A percentile compares a stretch with the other conserved stretches of the same genome.
Conservation (phyloP, 1,284 basidiomycete genomes). For the Ganoderma multipileum region DNA sequence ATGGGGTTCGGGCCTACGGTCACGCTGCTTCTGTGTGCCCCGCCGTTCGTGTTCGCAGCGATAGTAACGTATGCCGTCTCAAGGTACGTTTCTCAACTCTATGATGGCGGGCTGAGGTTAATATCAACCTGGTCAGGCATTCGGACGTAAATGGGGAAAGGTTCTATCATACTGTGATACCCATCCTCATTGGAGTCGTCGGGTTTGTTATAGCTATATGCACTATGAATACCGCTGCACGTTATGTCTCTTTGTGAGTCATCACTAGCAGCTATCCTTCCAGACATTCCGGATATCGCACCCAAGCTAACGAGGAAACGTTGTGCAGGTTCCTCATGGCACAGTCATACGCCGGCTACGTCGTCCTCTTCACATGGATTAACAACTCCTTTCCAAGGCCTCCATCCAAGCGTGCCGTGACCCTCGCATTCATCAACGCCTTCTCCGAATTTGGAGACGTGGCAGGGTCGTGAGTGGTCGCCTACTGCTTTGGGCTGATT, state of each 20-base stretch:
- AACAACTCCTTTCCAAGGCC: constrained; percentile 73
- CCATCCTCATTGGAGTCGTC: constrained; percentile 67
- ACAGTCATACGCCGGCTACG: constrained; percentile 74
- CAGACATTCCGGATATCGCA: not conserved
- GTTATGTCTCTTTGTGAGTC: constrained; percentile 77
- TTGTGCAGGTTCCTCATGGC: constrained; percentile 74
- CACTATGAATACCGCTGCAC: constrained; percentile 69
- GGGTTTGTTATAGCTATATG: constrained; percentile 78
- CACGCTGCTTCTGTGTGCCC: constrained; percentile 76
- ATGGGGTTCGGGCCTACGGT: constrained; percentile 70
- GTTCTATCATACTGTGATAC: constrained; percentile 64
- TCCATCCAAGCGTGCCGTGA: constrained; percentile 77
- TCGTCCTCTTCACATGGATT: constrained; percentile 75
- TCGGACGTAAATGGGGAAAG: constrained; percentile 75
- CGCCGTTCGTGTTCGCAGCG: constrained; percentile 78
- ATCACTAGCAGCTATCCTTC: too few species aligned
- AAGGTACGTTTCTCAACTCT: constrained; percentile 43
- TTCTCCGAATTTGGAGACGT: constrained; percentile 78
- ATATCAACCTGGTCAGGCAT: constrained; percentile 51
- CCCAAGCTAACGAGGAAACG: not conserved
- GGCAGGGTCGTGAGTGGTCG: constrained; percentile 57
- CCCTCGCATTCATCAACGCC: constrained; percentile 77
- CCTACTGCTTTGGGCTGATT: not conserved
- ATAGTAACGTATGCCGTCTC: constrained; percentile 57
- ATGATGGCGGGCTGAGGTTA: not conserved